These are phyloP conservation scores for Verruconis gallopava DNA, from an alignment of 2,329 filamentous ascomycete species.

Conservation along the genomic window DNA sequence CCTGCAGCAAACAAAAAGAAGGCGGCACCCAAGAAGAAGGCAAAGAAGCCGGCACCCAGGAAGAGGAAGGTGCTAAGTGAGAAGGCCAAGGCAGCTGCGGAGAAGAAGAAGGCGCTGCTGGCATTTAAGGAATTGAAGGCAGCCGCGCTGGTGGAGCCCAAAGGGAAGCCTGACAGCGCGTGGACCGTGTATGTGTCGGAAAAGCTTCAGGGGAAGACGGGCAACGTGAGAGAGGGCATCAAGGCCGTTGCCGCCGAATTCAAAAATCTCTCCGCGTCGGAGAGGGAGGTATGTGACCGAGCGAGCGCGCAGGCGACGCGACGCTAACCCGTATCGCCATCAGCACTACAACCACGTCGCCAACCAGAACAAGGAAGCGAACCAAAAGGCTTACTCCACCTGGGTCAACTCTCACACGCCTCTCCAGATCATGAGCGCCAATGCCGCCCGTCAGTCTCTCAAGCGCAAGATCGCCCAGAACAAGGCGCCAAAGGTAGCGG, in stretches of 20 bases:
- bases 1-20: slow-evolving; percentile 14
- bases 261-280: slow-evolving; percentile 21
- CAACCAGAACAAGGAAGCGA: slow-evolving; percentile 32
- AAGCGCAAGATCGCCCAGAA: slow-evolving; percentile 14
- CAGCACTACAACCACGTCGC: slow-evolving; percentile 43
- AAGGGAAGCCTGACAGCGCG: slow-evolving; percentile 11
- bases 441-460: slow-evolving; percentile 38
- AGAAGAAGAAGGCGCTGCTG: slow-evolving; percentile 13
- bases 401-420: slow-evolving; percentile 45
- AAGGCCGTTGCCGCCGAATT: slow-evolving; percentile 13
- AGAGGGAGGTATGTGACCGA: slow-evolving; percentile 21
- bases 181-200: slow-evolving; percentile 21
- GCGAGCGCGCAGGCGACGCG: slow-evolving; percentile 10
- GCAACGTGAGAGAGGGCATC: not conserved
- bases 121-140: slow-evolving; percentile 23
- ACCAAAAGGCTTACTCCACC: slow-evolving; percentile 31
- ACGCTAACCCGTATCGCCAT: not conserved
- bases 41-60: slow-evolving; percentile 11
- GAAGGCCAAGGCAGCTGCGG: slow-evolving; percentile 16
- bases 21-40: slow-evolving; percentile 14
- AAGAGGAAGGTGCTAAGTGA: slow-evolving; percentile 15
- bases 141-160: slow-evolving; percentile 24
- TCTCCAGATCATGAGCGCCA: slow-evolving; percentile 45
- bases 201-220: slow-evolving; percentile 4
- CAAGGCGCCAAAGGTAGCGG: slow-evolving; percentile 11